Conservation (phyloP, 202 grass and related monocot genomes). For the Cymbopogon flexuosus region DNA sequence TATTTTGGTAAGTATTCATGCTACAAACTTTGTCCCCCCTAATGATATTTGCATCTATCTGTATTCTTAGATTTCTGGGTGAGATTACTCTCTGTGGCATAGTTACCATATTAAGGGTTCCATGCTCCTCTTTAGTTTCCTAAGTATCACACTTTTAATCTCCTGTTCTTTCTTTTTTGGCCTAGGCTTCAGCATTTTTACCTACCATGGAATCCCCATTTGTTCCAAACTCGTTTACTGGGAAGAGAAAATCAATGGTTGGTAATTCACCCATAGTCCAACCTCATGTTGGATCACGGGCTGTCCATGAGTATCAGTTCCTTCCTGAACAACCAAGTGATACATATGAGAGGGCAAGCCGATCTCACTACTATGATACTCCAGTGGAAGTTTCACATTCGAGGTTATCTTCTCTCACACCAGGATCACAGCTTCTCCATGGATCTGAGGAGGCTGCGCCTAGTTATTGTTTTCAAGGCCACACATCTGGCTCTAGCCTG, state of each 20-base stretch:
- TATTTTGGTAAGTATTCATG: neutral
- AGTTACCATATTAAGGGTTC: constrained; percentile 10
- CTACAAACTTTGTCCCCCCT: neutral
- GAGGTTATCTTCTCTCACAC: constrained; percentile 36
- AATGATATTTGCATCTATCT: constrained; percentile 19
- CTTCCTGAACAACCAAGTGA: constrained; percentile 82
- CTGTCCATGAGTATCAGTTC: constrained; percentile 92
- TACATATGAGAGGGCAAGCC: constrained; percentile 55
- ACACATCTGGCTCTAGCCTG: constrained; percentile 50
- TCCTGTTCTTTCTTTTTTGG: constrained; percentile 13
- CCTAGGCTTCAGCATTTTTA: constrained; percentile 70
- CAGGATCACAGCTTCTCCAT: constrained; percentile 58
- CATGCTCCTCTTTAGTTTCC: neutral
- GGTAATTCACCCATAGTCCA: constrained; percentile 49
- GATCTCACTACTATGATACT: constrained; percentile 63
- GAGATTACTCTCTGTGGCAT: neutral
- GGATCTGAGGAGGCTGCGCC: constrained; percentile 43
- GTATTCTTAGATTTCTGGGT: neutral
- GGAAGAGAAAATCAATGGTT: constrained; percentile 58
- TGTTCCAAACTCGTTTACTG: constrained; percentile 47
- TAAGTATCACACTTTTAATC: constrained; percentile 4
- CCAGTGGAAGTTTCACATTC: constrained; percentile 48
- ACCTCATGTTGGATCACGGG: constrained; percentile 48
- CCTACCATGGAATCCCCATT: constrained; percentile 65
- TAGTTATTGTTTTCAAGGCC: constrained; percentile 79